Percentiles rank a stretch among this genome's conserved stretches.
phyloP scores from a whole-genome alignment of 257 asterid species.

The Prunella vulgaris region DNA sequence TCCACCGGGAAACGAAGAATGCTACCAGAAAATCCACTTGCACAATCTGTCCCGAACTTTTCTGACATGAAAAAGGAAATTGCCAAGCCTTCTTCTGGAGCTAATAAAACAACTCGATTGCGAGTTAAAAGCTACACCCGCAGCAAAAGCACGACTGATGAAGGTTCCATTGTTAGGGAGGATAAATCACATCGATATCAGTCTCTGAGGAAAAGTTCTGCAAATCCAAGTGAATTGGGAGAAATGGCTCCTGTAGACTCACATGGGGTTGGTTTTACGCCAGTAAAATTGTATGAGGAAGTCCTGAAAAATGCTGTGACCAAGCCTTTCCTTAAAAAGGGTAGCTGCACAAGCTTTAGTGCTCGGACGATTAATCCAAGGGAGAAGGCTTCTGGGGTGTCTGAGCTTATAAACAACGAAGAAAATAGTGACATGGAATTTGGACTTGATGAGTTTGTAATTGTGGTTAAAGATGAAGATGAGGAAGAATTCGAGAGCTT shows the following conservation, averaged over 20 bases:
- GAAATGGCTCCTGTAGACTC: conserved; percentile 42
- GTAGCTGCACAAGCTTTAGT: conserved; percentile 44
- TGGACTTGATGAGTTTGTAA: conserved; percentile 45
- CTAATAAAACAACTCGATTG: conserved; percentile 49
- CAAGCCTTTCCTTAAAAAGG: conserved; percentile 62
- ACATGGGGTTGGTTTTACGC: conserved; percentile 47
- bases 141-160: conserved; percentile 60
- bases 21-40: conserved; percentile 83
- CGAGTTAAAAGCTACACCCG: conserved; percentile 59
- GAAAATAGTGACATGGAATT: conserved; percentile 48
- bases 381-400: conserved; percentile 38
- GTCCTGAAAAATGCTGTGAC: conserved; percentile 38
- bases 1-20: conserved; percentile 56
- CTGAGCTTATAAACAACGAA: conserved; percentile 35
- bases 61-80: conserved; percentile 81
- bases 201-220: conserved; percentile 54
- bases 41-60: conserved; percentile 84
- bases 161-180: conserved; percentile 40
- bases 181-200: conserved; percentile 51
- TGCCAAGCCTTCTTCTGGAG: conserved; percentile 57
- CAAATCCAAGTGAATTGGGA: conserved; percentile 42
- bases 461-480: conserved; percentile 42
- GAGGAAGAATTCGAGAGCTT: conserved; percentile 51
- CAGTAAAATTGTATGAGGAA: conserved; percentile 46
- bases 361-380: conserved; percentile 39